Conservation (phyloP, 371 early-diverging fungal genomes). For the Gilbertella persicaria region DNA sequence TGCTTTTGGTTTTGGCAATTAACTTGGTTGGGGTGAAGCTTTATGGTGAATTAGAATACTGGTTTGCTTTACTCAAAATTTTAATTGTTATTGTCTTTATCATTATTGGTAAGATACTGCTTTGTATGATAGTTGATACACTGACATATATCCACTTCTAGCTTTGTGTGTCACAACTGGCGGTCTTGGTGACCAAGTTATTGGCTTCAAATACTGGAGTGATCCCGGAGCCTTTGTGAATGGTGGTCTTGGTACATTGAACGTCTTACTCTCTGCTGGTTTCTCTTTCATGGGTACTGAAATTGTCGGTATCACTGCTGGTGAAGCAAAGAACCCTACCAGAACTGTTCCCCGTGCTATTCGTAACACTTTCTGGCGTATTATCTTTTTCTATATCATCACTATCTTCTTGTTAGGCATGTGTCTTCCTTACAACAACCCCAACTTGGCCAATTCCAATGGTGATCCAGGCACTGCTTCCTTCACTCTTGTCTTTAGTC, state of each 20-base stretch:
- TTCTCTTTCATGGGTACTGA: constrained; percentile 87
- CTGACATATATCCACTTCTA: constrained; percentile 3
- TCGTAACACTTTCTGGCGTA: constrained; percentile 69
- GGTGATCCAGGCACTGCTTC: constrained; percentile 51
- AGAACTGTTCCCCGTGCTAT: constrained; percentile 73
- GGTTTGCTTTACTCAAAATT: constrained; percentile 73
- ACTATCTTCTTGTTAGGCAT: constrained; percentile 69
- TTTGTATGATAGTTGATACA: not conserved
- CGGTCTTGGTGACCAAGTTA: constrained; percentile 55
- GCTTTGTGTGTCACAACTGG: constrained; percentile 66
- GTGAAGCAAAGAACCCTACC: constrained; percentile 64
- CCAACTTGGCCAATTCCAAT: constrained; percentile 42
- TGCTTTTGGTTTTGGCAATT: constrained; percentile 55
- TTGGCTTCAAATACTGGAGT: constrained; percentile 75
- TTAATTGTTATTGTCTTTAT: constrained; percentile 69
- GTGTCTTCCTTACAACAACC: constrained; percentile 58
- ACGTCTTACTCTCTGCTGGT: constrained; percentile 75
- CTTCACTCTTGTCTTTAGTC: constrained; percentile 66
- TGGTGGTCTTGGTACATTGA: constrained; percentile 68
- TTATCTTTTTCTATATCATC: constrained; percentile 70
- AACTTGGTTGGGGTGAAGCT: constrained; percentile 57
- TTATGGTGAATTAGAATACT: constrained; percentile 76
- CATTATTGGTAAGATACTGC: constrained; percentile 50
- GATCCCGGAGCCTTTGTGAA: constrained; percentile 76
- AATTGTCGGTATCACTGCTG: constrained; percentile 64